A percentile compares a stretch with the other conserved stretches of the same genome.
Conservation (phyloP, 2,329 filamentous ascomycete genomes). For the Gnomoniopsis sp. region DNA sequence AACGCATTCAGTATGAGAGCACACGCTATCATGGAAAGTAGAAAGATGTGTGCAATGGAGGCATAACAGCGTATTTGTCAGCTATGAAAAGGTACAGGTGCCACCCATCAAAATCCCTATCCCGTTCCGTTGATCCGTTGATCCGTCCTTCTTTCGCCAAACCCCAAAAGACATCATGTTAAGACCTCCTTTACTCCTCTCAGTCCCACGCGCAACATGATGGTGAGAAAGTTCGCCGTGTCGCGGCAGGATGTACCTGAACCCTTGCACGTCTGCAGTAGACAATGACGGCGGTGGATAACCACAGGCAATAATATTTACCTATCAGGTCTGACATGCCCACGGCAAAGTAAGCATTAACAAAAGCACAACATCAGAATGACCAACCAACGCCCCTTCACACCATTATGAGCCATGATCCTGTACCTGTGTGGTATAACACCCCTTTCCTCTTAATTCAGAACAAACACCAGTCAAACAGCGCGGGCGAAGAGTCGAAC, state of each 20-base stretch:
- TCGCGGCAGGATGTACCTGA: not conserved
- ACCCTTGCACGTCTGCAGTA: not conserved
- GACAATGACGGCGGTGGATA: not conserved
- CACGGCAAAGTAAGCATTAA: not conserved
- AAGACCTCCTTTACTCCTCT: not conserved
- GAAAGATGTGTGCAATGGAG: not conserved
- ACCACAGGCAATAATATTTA: not conserved
- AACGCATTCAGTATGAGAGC: not conserved
- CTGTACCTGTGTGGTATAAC: conserved; percentile 6
- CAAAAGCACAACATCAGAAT: not conserved
- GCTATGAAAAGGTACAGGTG: conserved; percentile 2
- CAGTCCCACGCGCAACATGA: not conserved
- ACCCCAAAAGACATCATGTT: not conserved
- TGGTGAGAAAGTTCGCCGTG: not conserved
- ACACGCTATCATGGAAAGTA: not conserved
- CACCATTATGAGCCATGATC: conserved; percentile 1
- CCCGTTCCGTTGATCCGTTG: not conserved
- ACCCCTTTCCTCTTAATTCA: not conserved
- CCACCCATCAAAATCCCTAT: not conserved
- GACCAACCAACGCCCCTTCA: conserved; percentile 6
- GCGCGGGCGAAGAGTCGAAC: not conserved
- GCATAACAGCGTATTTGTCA: conserved; percentile 13
- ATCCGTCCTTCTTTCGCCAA: conserved; percentile 2
- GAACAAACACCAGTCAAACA: not conserved
- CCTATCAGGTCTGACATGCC: not conserved